Conservation (phyloP, 2,329 filamentous ascomycete species). For the Epichloe gansuensis region DNA sequence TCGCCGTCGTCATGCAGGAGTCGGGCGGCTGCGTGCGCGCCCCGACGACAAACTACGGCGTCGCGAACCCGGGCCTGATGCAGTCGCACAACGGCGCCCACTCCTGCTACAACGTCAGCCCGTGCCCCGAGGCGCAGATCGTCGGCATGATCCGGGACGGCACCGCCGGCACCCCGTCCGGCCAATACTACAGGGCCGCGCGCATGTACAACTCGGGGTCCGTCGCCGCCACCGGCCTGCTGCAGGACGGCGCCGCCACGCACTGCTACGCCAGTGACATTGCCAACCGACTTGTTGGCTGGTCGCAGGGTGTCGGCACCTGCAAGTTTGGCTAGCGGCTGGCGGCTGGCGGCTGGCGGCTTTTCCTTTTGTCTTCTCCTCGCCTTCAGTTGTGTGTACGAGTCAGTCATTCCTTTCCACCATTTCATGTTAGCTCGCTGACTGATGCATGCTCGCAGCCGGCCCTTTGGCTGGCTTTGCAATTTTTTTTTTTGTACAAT, state of each 20-base stretch:
- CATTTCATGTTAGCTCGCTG: too few relatives aligned
- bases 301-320: not conserved
- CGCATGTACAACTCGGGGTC: constrained; percentile 37
- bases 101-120: constrained; percentile 22
- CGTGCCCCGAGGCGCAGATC: constrained; percentile 15
- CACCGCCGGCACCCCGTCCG: constrained; percentile 24
- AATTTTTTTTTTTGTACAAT: too few relatives aligned
- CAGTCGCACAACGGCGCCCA: constrained; percentile 23
- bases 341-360: not conserved
- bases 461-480: too few relatives aligned
- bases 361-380: not conserved
- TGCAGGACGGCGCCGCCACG: constrained; percentile 27
- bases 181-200: constrained; percentile 32
- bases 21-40: constrained; percentile 30
- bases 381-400: not conserved
- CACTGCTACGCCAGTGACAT: constrained; percentile 38
- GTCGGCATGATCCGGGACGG: constrained; percentile 27
- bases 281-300: constrained; percentile 16
- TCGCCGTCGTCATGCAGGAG: constrained; percentile 32
- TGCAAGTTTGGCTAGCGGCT: not conserved
- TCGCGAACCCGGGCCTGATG: constrained; percentile 30
- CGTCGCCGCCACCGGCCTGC: constrained; percentile 22
- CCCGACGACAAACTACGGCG: constrained; percentile 25
- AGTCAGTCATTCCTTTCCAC: too few relatives aligned
- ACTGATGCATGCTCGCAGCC: too few relatives aligned